These are phyloP conservation scores for Pseudogymnoascus sp. DNA, from an alignment of 2,329 filamentous ascomycete species.

Conservation along the genomic window DNA sequence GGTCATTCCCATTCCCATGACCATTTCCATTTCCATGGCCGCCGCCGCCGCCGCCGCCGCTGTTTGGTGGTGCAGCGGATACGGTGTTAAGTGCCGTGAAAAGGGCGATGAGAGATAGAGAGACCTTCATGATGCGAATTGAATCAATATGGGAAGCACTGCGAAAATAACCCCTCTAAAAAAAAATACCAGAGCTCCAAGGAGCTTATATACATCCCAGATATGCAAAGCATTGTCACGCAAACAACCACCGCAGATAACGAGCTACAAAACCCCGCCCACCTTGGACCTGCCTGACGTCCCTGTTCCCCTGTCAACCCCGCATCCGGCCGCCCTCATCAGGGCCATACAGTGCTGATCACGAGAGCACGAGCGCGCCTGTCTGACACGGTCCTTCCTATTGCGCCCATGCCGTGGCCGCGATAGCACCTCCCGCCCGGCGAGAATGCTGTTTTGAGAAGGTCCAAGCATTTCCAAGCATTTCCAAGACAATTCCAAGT, in stretches of 20 bases:
- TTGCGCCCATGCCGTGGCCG: not conserved
- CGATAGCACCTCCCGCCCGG: not conserved
- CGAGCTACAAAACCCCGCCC: not conserved
- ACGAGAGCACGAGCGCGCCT: not conserved
- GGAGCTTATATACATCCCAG: not conserved
- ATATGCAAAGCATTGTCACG: not conserved
- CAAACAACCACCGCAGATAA: not conserved
- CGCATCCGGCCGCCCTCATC: not conserved
- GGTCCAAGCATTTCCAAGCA: conserved; percentile 1
- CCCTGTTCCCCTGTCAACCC: not conserved
- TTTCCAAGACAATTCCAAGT: not conserved
- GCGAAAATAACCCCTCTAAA: not conserved
- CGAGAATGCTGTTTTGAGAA: not conserved
- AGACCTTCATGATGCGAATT: conserved; percentile 6
- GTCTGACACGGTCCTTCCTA: not conserved
- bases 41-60: not conserved
- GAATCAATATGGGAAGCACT: not conserved
- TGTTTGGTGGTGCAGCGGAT: not conserved
- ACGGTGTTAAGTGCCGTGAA: not conserved
- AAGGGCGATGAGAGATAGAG: not conserved
- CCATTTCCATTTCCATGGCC: not conserved
- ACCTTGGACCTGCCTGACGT: not conserved
- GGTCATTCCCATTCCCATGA: not conserved
- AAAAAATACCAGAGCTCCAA: not conserved
- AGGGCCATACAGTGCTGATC: not conserved